Conservation (phyloP, 2,329 filamentous ascomycete genomes). For the Hortaea werneckii region DNA sequence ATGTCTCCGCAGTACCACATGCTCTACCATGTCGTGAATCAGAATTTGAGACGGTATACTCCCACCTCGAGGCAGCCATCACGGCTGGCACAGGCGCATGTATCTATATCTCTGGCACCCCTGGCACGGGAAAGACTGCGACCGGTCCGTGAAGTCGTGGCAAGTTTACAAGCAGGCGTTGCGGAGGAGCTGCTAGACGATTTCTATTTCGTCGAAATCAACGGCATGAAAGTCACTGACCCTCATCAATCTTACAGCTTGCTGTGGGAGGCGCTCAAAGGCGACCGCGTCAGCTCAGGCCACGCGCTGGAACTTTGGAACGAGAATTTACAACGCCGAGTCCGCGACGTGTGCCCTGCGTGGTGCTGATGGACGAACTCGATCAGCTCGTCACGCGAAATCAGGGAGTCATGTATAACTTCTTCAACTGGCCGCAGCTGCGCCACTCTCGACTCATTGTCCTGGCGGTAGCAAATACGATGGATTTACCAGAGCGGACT, state of each 20-base stretch:
- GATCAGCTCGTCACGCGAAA: slow-evolving; percentile 97
- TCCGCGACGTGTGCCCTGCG: slow-evolving; percentile 82
- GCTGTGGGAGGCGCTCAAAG: slow-evolving; percentile 91
- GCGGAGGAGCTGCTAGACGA: slow-evolving; percentile 86
- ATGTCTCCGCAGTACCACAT: slow-evolving; percentile 85
- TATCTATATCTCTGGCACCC: slow-evolving; percentile 98
- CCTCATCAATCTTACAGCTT: slow-evolving; percentile 92
- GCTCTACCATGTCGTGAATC: slow-evolving; percentile 83
- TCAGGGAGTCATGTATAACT: slow-evolving; percentile 99
- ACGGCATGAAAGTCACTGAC: slow-evolving; percentile 99
- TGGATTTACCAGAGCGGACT: slow-evolving; percentile 93
- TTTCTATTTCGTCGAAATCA: slow-evolving; percentile 98
- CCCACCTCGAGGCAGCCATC: slow-evolving; percentile 88
- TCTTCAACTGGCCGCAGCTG: slow-evolving; percentile 97
- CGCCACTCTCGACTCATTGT: slow-evolving; percentile 90
- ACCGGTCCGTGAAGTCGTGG: slow-evolving; percentile 93
- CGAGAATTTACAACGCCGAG: slow-evolving; percentile 87
- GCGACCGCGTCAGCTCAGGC: slow-evolving; percentile 80
- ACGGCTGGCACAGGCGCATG: slow-evolving; percentile 87
- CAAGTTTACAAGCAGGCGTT: slow-evolving; percentile 79
- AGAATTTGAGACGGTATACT: slow-evolving; percentile 87
- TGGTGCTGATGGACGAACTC: slow-evolving; percentile 96
- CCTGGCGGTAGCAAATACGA: slow-evolving; percentile 94
- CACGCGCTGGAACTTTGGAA: slow-evolving; percentile 87
- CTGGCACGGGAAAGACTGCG: slow-evolving; percentile 93